Conservation (phyloP, 1,284 basidiomycete species). For the Anthracocystis panici-leucophaei region DNA sequence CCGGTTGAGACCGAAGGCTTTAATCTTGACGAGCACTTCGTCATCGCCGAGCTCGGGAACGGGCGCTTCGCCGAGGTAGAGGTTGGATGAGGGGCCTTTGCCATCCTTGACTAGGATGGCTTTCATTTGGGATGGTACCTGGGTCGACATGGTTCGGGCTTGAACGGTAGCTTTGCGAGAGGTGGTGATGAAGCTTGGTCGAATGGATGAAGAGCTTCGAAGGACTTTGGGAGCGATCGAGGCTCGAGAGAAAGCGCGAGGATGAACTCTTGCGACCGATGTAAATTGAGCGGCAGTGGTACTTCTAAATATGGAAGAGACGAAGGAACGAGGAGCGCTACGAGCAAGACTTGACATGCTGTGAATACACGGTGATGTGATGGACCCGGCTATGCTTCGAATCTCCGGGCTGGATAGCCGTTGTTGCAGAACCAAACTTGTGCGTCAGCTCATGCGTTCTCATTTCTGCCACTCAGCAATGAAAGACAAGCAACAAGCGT, state of each 20-base stretch:
- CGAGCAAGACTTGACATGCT: slow-evolving; percentile 29
- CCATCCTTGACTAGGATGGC: slow-evolving; percentile 85
- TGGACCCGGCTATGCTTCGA: slow-evolving; percentile 21
- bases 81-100: slow-evolving; percentile 80
- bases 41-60: slow-evolving; percentile 74
- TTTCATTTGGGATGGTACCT: slow-evolving; percentile 75
- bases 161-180: neutral
- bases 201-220: neutral
- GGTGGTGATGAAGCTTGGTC: neutral
- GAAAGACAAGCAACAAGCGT: neutral
- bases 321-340: neutral
- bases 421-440: neutral
- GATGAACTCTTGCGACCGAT: neutral
- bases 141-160: slow-evolving; percentile 29
- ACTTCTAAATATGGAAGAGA: slow-evolving; percentile 2
- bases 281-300: neutral
- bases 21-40: slow-evolving; percentile 77
- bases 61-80: slow-evolving; percentile 79
- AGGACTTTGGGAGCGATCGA: neutral
- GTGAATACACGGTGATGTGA: slow-evolving; percentile 10
- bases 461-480: neutral
- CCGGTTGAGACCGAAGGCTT: slow-evolving; percentile 66
- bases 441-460: neutral
- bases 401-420: slow-evolving; percentile 46
- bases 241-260: slow-evolving; percentile 13